Percentiles rank a stretch among this genome's conserved stretches.
Conservation (phyloP, 345 rosid genomes). For the Rhizophora apiculata region DNA sequence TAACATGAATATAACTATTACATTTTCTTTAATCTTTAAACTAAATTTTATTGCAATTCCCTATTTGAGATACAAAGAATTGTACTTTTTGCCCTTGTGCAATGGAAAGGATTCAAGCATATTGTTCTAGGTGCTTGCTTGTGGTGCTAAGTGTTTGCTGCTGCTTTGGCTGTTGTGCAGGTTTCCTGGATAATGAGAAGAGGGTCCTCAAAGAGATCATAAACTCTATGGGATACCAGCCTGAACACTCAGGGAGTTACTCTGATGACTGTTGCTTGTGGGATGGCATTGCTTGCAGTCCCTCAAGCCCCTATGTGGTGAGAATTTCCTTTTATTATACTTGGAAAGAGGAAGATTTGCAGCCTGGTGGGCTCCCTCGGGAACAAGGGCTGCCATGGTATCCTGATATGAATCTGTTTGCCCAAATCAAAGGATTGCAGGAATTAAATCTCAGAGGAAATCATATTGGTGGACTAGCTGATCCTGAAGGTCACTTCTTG, state of each 20-base stretch:
- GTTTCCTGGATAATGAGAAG: too few species aligned
- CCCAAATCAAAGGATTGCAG: constrained; percentile 17
- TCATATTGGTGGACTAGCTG: constrained; percentile 11
- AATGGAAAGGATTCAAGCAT: constrained; percentile 1
- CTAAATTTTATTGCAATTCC: too few species aligned
- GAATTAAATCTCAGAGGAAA: constrained; percentile 13
- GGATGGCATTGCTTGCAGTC: constrained; percentile 15
- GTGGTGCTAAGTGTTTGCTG: too few species aligned
- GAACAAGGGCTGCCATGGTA: neutral
- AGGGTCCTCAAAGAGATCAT: constrained; percentile 2
- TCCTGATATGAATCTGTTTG: constrained; percentile 18
- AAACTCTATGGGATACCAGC: too few species aligned
- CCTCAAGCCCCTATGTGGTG: constrained; percentile 16
- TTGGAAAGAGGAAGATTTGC: constrained; percentile 1
- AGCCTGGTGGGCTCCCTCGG: neutral
- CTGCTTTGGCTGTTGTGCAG: too few species aligned
- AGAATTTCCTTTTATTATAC: constrained; percentile 7
- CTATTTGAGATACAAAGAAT: neutral
- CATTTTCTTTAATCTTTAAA: too few species aligned
- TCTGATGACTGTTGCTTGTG: constrained; percentile 18
- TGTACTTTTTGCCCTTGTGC: neutral
- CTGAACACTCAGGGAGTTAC: too few species aligned
- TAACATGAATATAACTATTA: too few species aligned
- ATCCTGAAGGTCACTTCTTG: constrained; percentile 13
- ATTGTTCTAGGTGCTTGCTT: too few species aligned